Percentiles rank a stretch among this genome's conserved stretches.
These are phyloP conservation scores for Scolecobasidium constrictum DNA, from an alignment of 2,329 filamentous ascomycete species.

Conservation along the genomic window DNA sequence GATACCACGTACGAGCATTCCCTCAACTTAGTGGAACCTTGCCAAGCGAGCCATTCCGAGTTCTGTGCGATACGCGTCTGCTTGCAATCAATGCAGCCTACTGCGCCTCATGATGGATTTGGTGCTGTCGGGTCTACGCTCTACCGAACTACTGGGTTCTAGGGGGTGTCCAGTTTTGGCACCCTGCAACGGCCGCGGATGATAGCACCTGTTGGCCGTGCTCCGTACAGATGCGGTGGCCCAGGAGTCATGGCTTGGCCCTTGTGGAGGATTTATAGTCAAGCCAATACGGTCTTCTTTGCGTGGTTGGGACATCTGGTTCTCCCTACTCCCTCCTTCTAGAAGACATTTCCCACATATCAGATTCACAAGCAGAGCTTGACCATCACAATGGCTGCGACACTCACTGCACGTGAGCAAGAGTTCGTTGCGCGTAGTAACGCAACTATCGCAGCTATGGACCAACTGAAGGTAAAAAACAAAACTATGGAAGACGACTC, in stretches of 20 bases:
- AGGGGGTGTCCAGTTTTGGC: slow-evolving; percentile 10
- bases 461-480: slow-evolving; percentile 9
- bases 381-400: slow-evolving; percentile 9
- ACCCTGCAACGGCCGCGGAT: slow-evolving; percentile 5
- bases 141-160: slow-evolving; percentile 9
- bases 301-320: slow-evolving; percentile 4
- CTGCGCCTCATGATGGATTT: not conserved
- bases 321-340: slow-evolving; percentile 9
- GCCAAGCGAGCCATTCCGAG: slow-evolving; percentile 8
- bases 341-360: slow-evolving; percentile 5
- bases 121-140: slow-evolving; percentile 8
- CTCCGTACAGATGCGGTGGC: slow-evolving; percentile 9
- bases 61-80: not conserved
- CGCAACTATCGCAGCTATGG: slow-evolving; percentile 11
- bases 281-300: slow-evolving; percentile 10
- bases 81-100: not conserved
- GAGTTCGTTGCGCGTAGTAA: slow-evolving; percentile 10
- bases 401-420: slow-evolving; percentile 10
- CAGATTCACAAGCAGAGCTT: slow-evolving; percentile 6
- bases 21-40: slow-evolving; percentile 9
- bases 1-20: slow-evolving; percentile 10
- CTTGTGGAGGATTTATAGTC: slow-evolving; percentile 9
- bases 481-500: slow-evolving; percentile 11
- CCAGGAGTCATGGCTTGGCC: slow-evolving; percentile 6
- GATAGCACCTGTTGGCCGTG: slow-evolving; percentile 1